A percentile compares a stretch with the other conserved stretches of the same genome.
These are phyloP conservation scores for Linnemannia elongata DNA, from an alignment of 192 early-diverging fungal species.

Conservation along the genomic window DNA sequence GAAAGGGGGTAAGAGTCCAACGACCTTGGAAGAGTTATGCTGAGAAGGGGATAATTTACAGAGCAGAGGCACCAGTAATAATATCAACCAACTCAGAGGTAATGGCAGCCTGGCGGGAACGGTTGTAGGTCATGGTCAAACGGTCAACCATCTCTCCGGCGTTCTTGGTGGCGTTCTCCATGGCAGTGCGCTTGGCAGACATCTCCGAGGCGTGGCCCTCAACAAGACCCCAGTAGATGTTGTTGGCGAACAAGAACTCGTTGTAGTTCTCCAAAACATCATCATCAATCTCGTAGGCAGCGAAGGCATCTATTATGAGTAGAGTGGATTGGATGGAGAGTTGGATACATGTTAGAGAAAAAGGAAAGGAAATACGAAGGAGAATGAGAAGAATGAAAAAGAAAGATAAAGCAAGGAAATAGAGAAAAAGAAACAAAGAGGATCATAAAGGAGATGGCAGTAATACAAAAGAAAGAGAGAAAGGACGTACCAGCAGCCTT, in stretches of 20 bases:
- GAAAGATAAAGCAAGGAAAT: background rate
- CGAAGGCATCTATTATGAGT: constrained; percentile 72
- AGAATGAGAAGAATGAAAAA: background rate
- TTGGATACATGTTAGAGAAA: constrained; percentile 8
- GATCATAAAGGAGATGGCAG: background rate
- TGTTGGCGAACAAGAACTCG: constrained; percentile 96
- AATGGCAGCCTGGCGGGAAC: constrained; percentile 96
- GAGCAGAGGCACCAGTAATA: constrained; percentile 95
- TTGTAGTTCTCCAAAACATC: constrained; percentile 89
- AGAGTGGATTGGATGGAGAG: background rate
- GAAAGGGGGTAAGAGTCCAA: background rate
- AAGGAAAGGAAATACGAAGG: background rate
- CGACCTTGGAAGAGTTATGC: background rate
- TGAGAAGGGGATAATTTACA: constrained; percentile 65
- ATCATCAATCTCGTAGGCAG: constrained; percentile 93
- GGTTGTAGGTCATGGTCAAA: constrained; percentile 97
- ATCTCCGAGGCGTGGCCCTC: constrained; percentile 98
- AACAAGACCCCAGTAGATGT: constrained; percentile 94
- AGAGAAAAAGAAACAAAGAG: background rate
- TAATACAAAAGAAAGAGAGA: background rate
- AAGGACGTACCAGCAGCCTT: constrained; percentile 72
- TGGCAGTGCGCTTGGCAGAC: constrained; percentile 96
- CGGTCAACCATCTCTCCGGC: constrained; percentile 98
- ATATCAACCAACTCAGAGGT: constrained; percentile 99
- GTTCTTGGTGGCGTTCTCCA: constrained; percentile 99